Evolutionary conservation across 2,329 filamentous ascomycete species (phyloP), one percentile per base, ranked within the genome.

Genomic region (Cladosporium sp.): DNA sequence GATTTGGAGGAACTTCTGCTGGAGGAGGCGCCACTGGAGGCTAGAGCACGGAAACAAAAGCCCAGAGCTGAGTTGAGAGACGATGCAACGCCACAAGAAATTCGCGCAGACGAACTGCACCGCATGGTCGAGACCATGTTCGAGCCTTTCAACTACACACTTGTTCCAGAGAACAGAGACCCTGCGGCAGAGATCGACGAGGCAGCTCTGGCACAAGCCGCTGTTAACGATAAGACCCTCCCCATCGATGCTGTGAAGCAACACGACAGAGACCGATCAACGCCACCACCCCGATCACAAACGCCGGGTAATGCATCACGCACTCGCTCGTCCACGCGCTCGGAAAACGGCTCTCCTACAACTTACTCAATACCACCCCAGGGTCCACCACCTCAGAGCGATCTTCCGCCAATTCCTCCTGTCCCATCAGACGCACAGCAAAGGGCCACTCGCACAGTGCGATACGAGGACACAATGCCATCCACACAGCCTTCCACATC

Each of bases 21-120:
- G 53, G 95, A 99, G 78, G 95, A 99, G 77, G 95, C 95, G 14
- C 95, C 95, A 0, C 81, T 99, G 5, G 95, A 99, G 78, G 95
- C 95, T 64, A 86, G 95, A 73, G 93, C 95, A 60, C 87, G 95
- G 71, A 89, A 94, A 75, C 95, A 98, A 78, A 97, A 98, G 78
- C 95, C 95, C 1, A 86, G 95, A 68, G 93, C 96, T 70, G 89
- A 91, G 70, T 82, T 99, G 75, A 94, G 95, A 78, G 92, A 96
- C 2, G 94, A 98, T 80, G 95, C 95, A 1, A 96, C 94, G 0
- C 91, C 93, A 50, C 94, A 96, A 77, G 94, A 99, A 77, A 96
- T 97, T 65, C 86, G 93, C 26, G 93, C 96, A 71, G 94, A 99
- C 68, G 93, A 97, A 78, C 84, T 98, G 26, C 95, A 98, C 77